Evolutionary conservation across 1,284 basidiomycete genomes (phyloP).

Genomic region (Mycosarcoma mackinlayi): DNA sequence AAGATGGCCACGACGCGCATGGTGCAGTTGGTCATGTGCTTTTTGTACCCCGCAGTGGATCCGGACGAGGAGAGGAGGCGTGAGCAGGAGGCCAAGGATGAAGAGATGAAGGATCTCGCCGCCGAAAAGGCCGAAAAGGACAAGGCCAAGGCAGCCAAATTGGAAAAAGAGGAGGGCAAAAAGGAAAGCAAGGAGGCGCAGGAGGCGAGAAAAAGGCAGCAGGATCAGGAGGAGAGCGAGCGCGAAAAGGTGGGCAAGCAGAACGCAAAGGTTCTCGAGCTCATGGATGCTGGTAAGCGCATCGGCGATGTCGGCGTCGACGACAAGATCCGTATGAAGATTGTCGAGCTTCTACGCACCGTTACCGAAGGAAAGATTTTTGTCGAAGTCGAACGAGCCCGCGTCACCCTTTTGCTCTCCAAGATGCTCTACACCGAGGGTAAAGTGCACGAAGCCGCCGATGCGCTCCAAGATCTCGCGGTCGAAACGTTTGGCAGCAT

Average conservation of each 20-base stretch:
- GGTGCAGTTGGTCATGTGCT: conserved; percentile 72
- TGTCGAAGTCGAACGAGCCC: conserved; percentile 93
- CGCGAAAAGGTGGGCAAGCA: conserved; percentile 57
- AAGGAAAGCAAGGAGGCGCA: conserved; percentile 43
- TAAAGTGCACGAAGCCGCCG: conserved; percentile 62
- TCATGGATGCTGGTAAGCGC: conserved; percentile 55
- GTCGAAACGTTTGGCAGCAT: conserved; percentile 99
- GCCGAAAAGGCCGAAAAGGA: conserved; percentile 44
- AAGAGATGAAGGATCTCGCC: conserved; percentile 44
- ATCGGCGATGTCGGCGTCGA: conserved; percentile 57
- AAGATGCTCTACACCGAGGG: conserved; percentile 57
- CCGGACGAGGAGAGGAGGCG: conserved; percentile 72
- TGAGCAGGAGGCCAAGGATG: conserved; percentile 42
- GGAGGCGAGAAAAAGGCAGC: conserved; percentile 30
- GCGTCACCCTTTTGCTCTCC: conserved; percentile 72
- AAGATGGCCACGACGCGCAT: conserved; percentile 89
- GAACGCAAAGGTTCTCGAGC: conserved; percentile 52
- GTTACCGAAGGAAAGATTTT: conserved; percentile 99
- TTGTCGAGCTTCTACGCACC: conserved; percentile 80
- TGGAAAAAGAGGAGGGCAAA: conserved; percentile 42
- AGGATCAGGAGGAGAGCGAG: conserved; percentile 50
- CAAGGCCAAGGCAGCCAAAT: conserved; percentile 30
- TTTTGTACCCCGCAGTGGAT: conserved; percentile 58
- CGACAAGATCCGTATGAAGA: conserved; percentile 45
- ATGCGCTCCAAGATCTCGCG: conserved; percentile 84